Conservation (phyloP, 2,329 filamentous ascomycete species). For the Tolypocladium cylindrosporum region DNA sequence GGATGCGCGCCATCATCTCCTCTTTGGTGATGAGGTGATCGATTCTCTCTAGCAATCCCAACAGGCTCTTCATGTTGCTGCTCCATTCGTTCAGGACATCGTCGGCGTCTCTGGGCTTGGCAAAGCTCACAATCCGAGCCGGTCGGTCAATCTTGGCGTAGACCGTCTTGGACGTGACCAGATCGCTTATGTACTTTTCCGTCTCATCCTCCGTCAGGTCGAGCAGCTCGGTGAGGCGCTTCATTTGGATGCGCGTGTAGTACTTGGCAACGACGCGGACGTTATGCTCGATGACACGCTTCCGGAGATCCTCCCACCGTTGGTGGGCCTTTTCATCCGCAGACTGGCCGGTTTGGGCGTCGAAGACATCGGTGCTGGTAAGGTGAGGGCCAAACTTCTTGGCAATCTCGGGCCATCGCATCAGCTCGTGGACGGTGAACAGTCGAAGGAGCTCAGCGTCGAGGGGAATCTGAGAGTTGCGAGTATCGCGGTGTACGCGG, state of each 20-base stretch:
- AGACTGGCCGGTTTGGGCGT: slow-evolving; percentile 51
- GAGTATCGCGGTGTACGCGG: slow-evolving; percentile 76
- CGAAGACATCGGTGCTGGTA: slow-evolving; percentile 83
- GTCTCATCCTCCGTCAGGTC: slow-evolving; percentile 93
- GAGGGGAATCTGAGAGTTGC: slow-evolving; percentile 65
- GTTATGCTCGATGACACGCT: slow-evolving; percentile 98
- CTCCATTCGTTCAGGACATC: slow-evolving; percentile 98
- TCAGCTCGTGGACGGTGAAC: slow-evolving; percentile 91
- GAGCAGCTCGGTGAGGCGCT: slow-evolving; percentile 78
- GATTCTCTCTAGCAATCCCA: slow-evolving; percentile 79
- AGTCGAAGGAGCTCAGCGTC: slow-evolving; percentile 85
- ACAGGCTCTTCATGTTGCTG: slow-evolving; percentile 89
- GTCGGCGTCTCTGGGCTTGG: slow-evolving; percentile 88
- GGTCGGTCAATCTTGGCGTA: slow-evolving; percentile 96
- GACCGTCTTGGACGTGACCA: slow-evolving; percentile 95
- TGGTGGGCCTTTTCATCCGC: slow-evolving; percentile 71
- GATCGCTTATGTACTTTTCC: slow-evolving; percentile 95
- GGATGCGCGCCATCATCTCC: slow-evolving; percentile 99
- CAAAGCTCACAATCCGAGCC: slow-evolving; percentile 84
- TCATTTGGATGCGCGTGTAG: slow-evolving; percentile 94
- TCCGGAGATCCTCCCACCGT: slow-evolving; percentile 89
- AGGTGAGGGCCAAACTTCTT: slow-evolving; percentile 84
- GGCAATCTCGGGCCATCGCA: slow-evolving; percentile 94
- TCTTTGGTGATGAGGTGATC: slow-evolving; percentile 99
- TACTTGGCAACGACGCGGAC: slow-evolving; percentile 96